phyloP scores from a whole-genome alignment of 2,329 filamentous ascomycete genomes.

The Fusarium miscanthi region DNA sequence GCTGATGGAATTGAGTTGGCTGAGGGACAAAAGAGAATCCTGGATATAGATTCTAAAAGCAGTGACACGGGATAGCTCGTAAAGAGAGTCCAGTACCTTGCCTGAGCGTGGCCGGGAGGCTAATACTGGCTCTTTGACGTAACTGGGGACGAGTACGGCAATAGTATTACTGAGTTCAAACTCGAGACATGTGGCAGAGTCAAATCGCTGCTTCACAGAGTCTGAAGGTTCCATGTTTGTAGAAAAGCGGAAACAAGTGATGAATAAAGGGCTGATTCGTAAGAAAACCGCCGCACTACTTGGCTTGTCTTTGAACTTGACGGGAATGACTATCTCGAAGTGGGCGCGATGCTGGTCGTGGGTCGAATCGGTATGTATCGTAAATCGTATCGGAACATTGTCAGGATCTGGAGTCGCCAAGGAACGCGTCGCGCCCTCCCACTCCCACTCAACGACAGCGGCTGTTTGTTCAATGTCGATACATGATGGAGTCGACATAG shows the following conservation, averaged over 20 bases:
- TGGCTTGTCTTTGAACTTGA: constrained; percentile 12
- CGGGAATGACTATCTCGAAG: constrained; percentile 14
- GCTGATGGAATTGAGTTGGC: background rate
- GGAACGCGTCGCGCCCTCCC: background rate
- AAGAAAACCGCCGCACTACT: constrained; percentile 8
- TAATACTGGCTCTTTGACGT: background rate
- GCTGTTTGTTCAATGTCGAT: background rate
- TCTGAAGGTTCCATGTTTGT: background rate
- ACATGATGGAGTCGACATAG: background rate
- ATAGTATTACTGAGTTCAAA: background rate
- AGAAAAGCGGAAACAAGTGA: background rate
- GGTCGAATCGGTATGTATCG: background rate
- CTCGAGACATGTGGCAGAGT: background rate
- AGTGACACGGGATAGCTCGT: background rate
- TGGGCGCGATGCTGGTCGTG: background rate
- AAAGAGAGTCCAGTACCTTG: constrained; percentile 3
- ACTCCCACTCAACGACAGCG: constrained; percentile 13
- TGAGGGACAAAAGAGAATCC: background rate
- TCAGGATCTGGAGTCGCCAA: constrained; percentile 5
- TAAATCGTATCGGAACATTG: background rate
- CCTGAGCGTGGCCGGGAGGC: constrained; percentile 5
- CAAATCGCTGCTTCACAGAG: background rate
- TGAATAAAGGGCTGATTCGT: background rate
- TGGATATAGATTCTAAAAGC: constrained; percentile 6
- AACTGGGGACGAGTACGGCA: background rate